A percentile compares a stretch with the other conserved stretches of the same genome.
Evolutionary conservation across 768 basidiomycete species (phyloP).

Genomic region (Amanita jacksonii): DNA sequence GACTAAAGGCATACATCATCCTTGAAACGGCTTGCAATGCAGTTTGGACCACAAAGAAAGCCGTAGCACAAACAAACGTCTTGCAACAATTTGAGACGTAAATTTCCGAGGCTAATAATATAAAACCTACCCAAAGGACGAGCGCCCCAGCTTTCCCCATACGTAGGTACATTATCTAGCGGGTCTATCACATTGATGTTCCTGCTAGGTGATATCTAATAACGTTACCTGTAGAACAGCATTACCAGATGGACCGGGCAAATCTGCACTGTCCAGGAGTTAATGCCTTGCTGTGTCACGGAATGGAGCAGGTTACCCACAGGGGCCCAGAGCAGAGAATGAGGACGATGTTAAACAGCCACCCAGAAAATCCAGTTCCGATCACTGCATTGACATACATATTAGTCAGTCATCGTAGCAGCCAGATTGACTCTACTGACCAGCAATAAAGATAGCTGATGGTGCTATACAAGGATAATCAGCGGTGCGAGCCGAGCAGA

Average conservation of each 20-base stretch:
- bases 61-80: conserved; percentile 74
- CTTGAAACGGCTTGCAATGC: conserved; percentile 78
- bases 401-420: not conserved
- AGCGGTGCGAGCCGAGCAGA: conserved; percentile 10
- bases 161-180: conserved; percentile 64
- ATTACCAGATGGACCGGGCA: conserved; percentile 62
- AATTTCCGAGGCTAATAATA: not conserved
- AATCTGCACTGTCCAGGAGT: conserved; percentile 33
- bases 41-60: conserved; percentile 78
- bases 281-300: not conserved
- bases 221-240: conserved; percentile 55
- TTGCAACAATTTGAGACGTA: conserved; percentile 13
- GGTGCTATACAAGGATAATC: conserved; percentile 25
- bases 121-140: conserved; percentile 57
- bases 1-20: conserved; percentile 77
- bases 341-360: conserved; percentile 81
- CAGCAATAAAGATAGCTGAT: conserved; percentile 54
- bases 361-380: conserved; percentile 70
- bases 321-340: conserved; percentile 77
- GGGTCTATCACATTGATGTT: not conserved
- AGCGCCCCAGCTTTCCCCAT: conserved; percentile 72
- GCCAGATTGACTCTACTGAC: conserved; percentile 15
- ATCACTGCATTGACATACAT: conserved; percentile 36
- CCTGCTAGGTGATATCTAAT: not conserved
- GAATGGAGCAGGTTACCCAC: conserved; percentile 28